Base-by-base conservation (phyloP, 306 rosid genomes). In the Castanospermum australe region DNA sequence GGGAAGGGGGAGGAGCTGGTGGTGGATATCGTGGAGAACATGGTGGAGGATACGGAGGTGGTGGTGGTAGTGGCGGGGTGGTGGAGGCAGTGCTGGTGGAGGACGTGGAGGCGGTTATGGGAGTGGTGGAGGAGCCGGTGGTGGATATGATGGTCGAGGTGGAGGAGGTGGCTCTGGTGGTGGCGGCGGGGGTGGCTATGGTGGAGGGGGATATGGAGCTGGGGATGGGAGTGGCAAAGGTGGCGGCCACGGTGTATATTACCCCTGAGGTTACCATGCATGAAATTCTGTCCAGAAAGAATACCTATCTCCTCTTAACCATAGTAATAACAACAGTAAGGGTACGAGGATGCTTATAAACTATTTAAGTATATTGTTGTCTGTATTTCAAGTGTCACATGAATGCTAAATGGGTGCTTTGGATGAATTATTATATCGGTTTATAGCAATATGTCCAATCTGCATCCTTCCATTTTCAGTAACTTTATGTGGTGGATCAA, bases 31-130 rank as follows among this genome's bases (percentile, higher is more conserved):
- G 75, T 12, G 89, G 87, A 30, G 78, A 8, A 41, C 22, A 4
- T 52, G 88, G 75, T 4, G 84, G 75, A 4, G 90, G 88, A 4
- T 39, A 45, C 6, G 83, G 86, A 14, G 75, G 82, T 2, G 81
- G 76, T 5, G 9, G 62, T 1, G 83, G 84, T 0, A 79, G 80
- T 4, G 83, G 87, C 0, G 78, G 70, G 80, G 79, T 7, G 83
- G 79, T 2, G 86, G 88, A 1, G 84, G 84, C 0, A 84, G 85
- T 4, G 74, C 79, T 0, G 88, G 88, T 33, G 90, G 87, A 17
- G 91, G 44, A 0, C 78, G 68, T 67, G 91, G 89, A 3, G 91
- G 90, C 1, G 92, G 84, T 6, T 76, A 73, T 25, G 88, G 89
- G 11, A 61, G 83, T 64, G 91, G 89, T 1, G 71, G 61, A 36